These are phyloP conservation scores for Pseudofabraea citricarpa DNA, from an alignment of 2,329 filamentous ascomycete genomes.

Conservation along the genomic window DNA sequence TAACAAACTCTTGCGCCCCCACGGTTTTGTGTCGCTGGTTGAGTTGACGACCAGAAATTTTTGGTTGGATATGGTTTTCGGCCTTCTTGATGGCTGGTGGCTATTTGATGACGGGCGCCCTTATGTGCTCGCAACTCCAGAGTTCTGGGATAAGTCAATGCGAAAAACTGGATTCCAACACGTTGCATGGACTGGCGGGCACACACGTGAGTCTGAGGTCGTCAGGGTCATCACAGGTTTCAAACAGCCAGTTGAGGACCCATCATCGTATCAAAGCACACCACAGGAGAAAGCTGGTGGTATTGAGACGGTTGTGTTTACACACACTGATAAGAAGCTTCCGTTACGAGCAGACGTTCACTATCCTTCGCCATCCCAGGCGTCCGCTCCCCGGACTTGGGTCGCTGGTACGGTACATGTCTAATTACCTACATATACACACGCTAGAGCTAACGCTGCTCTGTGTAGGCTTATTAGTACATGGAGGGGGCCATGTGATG, in stretches of 20 bases:
- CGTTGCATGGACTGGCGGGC: slow-evolving; percentile 4
- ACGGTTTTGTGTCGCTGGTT: slow-evolving; percentile 12
- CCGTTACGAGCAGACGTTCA: no score
- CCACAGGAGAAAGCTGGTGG: no score
- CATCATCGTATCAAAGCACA: no score
- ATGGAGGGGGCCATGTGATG: slow-evolving; percentile 38
- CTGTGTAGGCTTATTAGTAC: slow-evolving; percentile 36
- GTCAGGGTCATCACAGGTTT: slow-evolving; percentile 1
- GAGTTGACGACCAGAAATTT: slow-evolving; percentile 13
- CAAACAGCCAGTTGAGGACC: no score
- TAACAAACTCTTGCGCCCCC: slow-evolving; percentile 3
- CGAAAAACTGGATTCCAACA: neutral
- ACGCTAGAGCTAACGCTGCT: neutral
- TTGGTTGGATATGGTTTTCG: slow-evolving; percentile 20
- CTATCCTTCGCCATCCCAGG: no score
- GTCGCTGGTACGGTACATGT: no score
- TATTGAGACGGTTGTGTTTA: no score
- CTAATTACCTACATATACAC: no score
- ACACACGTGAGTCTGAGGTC: slow-evolving; percentile 7
- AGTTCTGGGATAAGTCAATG: slow-evolving; percentile 4
- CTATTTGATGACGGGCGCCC: neutral
- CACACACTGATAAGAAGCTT: no score
- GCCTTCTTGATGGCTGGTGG: slow-evolving; percentile 4
- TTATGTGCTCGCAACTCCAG: neutral
- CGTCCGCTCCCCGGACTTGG: no score